A percentile compares a stretch with the other conserved stretches of the same genome.
Conservation (phyloP, 2,329 filamentous ascomycete species). For the Huntiella moniliformis region DNA sequence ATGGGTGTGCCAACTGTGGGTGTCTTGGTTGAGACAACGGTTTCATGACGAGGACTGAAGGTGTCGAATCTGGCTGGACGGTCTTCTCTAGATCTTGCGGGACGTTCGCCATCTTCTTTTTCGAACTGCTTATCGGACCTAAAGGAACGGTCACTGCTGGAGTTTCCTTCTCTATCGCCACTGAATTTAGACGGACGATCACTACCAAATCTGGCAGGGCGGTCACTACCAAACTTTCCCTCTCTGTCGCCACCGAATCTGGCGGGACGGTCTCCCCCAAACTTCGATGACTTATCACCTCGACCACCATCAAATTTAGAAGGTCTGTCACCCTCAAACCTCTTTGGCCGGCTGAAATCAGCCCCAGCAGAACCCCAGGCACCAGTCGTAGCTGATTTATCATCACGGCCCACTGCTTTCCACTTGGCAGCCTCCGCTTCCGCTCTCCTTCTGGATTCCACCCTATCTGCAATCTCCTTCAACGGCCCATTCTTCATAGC, state of each 20-base stretch:
- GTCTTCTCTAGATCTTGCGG: background rate
- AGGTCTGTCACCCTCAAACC: background rate
- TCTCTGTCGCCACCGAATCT: background rate
- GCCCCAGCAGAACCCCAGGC: too few species aligned
- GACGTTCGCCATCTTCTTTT: background rate
- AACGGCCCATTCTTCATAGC: constrained; percentile 29
- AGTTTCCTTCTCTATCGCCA: background rate
- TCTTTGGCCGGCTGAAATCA: background rate
- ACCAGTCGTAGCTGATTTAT: too few species aligned
- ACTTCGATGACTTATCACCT: background rate
- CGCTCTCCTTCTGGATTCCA: constrained; percentile 7
- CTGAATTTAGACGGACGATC: background rate
- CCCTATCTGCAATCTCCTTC: constrained; percentile 16
- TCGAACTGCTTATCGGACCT: background rate
- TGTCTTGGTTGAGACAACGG: background rate
- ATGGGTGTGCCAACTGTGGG: constrained; percentile 9
- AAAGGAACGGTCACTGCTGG: background rate
- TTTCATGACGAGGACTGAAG: background rate
- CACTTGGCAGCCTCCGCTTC: background rate
- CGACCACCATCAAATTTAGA: too few species aligned
- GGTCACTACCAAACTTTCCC: background rate
- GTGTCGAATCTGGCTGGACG: too few species aligned
- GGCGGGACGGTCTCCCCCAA: background rate
- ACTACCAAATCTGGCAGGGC: background rate
- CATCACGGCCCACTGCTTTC: background rate